Conservation (phyloP, 2,329 filamentous ascomycete species). For the Botrytis byssoidea region DNA sequence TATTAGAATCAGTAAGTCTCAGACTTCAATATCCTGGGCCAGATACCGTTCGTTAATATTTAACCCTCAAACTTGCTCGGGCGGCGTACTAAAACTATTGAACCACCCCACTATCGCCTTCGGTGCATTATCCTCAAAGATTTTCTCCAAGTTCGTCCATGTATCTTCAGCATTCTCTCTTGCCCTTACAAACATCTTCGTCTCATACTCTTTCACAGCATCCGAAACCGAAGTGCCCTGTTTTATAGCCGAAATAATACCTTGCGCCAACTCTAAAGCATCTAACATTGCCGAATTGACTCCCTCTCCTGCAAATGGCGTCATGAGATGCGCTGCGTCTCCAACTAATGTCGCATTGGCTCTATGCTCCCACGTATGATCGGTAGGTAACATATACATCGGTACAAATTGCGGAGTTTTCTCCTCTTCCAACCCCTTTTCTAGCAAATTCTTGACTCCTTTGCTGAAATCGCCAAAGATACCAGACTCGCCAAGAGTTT, state of each 20-base stretch:
- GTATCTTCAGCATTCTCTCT: conserved; percentile 22
- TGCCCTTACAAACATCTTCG: conserved; percentile 22
- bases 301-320: conserved; percentile 47
- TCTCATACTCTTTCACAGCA: conserved; percentile 33
- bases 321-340: conserved; percentile 51
- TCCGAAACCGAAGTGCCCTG: conserved; percentile 23
- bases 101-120: conserved; percentile 8
- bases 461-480: conserved; percentile 10
- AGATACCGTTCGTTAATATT: not conserved
- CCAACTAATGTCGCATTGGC: conserved; percentile 48
- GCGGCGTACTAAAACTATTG: not conserved
- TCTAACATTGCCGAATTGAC: conserved; percentile 43
- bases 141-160: conserved; percentile 17
- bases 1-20: not conserved
- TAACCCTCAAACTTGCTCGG: not conserved
- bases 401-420: conserved; percentile 4
- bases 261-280: conserved; percentile 39
- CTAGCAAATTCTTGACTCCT: conserved; percentile 20
- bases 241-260: not conserved
- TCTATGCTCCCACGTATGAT: conserved; percentile 26
- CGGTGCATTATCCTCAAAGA: conserved; percentile 23
- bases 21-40: not conserved
- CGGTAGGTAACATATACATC: conserved; percentile 23
- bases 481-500: conserved; percentile 12
- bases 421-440: conserved; percentile 7